Percentiles rank a stretch among this genome's conserved stretches.
Conservation (phyloP, 2,329 filamentous ascomycete species). For the Paracamarosporium sp. region DNA sequence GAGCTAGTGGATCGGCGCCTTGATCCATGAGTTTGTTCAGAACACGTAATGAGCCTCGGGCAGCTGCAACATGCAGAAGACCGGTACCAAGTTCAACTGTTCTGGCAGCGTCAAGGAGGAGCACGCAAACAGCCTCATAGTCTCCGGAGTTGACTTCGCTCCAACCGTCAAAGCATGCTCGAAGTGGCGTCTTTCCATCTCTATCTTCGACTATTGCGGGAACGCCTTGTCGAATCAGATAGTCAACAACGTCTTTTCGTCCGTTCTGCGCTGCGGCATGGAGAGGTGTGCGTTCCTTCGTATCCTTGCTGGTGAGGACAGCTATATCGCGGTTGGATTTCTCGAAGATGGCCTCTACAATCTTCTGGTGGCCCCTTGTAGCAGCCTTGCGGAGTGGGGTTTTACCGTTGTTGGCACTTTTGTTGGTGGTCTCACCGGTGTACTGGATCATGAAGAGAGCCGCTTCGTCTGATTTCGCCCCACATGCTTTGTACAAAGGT, state of each 20-base stretch:
- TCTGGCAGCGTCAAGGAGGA: not conserved
- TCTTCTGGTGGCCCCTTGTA: not conserved
- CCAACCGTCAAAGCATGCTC: conserved; percentile 2
- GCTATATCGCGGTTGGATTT: not conserved
- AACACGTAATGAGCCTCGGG: not conserved
- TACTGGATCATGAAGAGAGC: not conserved
- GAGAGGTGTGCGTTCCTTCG: not conserved
- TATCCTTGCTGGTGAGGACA: not conserved
- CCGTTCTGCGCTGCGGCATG: not conserved
- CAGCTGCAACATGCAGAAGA: not conserved
- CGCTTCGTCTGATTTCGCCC: not conserved
- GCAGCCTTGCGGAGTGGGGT: conserved; percentile 2
- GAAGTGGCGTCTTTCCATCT: not conserved
- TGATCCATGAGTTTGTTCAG: not conserved
- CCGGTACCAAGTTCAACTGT: not conserved
- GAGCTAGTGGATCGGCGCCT: not conserved
- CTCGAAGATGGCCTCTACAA: conserved; percentile 1
- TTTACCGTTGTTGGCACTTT: not conserved
- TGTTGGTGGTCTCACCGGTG: not conserved
- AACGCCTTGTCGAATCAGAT: not conserved
- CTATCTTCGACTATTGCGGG: not conserved
- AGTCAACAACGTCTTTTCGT: conserved; percentile 2
- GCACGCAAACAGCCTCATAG: not conserved
- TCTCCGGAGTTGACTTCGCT: not conserved
- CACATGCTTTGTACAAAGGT: not conserved